Evolutionary conservation across 495 filamentous ascomycete species (phyloP), one percentile per base, ranked within the genome.

Genomic region (Pseudomonodictys pantanalensis): DNA sequence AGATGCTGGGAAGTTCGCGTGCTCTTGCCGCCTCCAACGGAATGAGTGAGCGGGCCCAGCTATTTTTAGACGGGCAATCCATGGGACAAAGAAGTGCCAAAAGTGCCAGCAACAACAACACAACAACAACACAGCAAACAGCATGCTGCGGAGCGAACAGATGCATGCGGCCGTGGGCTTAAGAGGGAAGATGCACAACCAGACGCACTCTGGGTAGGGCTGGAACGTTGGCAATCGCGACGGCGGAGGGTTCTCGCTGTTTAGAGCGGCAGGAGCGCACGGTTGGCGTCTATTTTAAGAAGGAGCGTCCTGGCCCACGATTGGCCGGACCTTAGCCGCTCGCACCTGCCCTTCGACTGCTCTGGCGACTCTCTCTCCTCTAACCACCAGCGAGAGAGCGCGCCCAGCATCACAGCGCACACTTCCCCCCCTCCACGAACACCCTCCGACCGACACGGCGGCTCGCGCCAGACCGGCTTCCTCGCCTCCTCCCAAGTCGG

Each of bases 391-490:
- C 49, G 18, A 41, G 50, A 53, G 50, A 52, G 50, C 10, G 50
- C 17, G 51, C 28, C 26, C n/a, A n/a, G 46, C 46, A 49, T 33
- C 53, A 47, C 30, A 35, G 29, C 44, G 28, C 55, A 23, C 56
- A 32, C n/a, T 53, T 28, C 28, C 44, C 35, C 33, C 23, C 42
- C 52, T 24, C 51, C 25, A 29, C 52, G 18, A 38, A 44, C 15
- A 38, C 35, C 42, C 52, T 32, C 42, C 30, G 24, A 12, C 51
- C 18, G 23, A n/a, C 48, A 53, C 42, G 45, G 52, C 45, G 42
- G 44, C 60, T 43, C 32, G 52, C 60, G 51, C 53, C 58, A 56
- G 53, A 46, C 53, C 42, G 53, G 32, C 52, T 56, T 26, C 42
- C 41, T 41, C 38, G 4, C 3, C 38, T 41, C 38, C 9, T 38